These are phyloP conservation scores for Candida tibetensis DNA, from an alignment of 805 yeast genomes.

Conservation along the genomic window DNA sequence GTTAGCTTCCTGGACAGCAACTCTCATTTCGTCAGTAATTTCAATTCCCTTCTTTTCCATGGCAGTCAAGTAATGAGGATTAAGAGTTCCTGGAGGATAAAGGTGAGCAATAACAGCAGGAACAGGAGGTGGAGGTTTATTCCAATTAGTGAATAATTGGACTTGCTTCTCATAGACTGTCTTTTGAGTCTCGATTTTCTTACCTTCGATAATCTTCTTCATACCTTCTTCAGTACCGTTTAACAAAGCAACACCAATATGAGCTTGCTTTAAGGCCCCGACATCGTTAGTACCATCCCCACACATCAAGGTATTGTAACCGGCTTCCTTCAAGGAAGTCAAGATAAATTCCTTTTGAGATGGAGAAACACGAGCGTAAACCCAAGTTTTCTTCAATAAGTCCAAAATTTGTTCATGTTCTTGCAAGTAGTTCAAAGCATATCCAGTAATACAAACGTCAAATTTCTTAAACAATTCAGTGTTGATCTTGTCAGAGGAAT, in stretches of 20 bases:
- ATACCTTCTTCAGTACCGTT: conserved; percentile 95
- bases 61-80: conserved; percentile 85
- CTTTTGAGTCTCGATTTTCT: conserved; percentile 60
- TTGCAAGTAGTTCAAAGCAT: conserved; percentile 68
- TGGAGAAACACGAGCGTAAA: conserved; percentile 97
- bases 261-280: conserved; percentile 98
- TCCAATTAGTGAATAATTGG: conserved; percentile 76
- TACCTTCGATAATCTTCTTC: conserved; percentile 82
- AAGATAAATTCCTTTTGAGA: conserved; percentile 90
- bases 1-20: conserved; percentile 54
- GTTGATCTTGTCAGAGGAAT: conserved; percentile 56
- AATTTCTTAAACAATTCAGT: conserved; percentile 55
- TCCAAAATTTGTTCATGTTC: conserved; percentile 68
- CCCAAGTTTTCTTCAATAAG: conserved; percentile 88
- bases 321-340: conserved; percentile 77
- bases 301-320: conserved; percentile 95
- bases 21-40: conserved; percentile 71
- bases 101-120: conserved; percentile 89
- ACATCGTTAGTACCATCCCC: conserved; percentile 99
- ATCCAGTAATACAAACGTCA: conserved; percentile 92
- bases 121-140: conserved; percentile 76
- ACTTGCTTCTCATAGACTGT: conserved; percentile 82
- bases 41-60: conserved; percentile 79
- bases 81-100: conserved; percentile 92
- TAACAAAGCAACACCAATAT: conserved; percentile 94